Conservation (phyloP, 345 rosid species). For the Populus nigra region DNA sequence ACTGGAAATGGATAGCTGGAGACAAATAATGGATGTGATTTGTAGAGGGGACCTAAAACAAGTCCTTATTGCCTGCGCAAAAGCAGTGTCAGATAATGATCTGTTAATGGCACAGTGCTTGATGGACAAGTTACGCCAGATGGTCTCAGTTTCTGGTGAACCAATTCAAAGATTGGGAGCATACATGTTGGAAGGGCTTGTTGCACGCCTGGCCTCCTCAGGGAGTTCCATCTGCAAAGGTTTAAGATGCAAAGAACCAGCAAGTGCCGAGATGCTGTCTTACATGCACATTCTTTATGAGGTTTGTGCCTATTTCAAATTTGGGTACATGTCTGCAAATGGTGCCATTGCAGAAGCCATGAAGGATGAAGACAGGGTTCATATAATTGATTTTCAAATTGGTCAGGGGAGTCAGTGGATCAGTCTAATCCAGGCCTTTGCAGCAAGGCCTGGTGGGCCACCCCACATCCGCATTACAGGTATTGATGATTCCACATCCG, state of each 20-base stretch:
- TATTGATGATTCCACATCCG: slow-evolving; percentile 66
- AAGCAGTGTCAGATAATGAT: slow-evolving; percentile 75
- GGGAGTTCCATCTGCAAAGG: slow-evolving; percentile 77
- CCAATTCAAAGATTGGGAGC: slow-evolving; percentile 96
- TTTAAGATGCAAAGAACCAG: slow-evolving; percentile 69
- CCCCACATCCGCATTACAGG: slow-evolving; percentile 82
- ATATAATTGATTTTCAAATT: slow-evolving; percentile 86
- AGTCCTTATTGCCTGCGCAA: slow-evolving; percentile 67
- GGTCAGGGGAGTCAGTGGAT: slow-evolving; percentile 91
- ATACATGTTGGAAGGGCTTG: slow-evolving; percentile 87
- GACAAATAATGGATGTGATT: slow-evolving; percentile 51
- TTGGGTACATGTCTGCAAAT: slow-evolving; percentile 93
- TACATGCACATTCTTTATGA: slow-evolving; percentile 76
- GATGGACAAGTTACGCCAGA: slow-evolving; percentile 61
- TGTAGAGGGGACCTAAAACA: slow-evolving; percentile 55
- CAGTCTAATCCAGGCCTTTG: slow-evolving; percentile 87
- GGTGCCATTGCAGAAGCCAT: slow-evolving; percentile 97
- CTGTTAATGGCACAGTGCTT: slow-evolving; percentile 58
- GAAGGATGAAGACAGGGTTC: slow-evolving; percentile 77
- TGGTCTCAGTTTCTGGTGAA: slow-evolving; percentile 94
- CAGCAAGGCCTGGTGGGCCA: slow-evolving; percentile 87
- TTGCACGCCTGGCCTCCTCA: slow-evolving; percentile 74
- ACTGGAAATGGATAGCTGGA: slow-evolving; percentile 43
- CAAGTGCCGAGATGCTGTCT: slow-evolving; percentile 63
- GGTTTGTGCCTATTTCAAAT: slow-evolving; percentile 90